Conservation (phyloP, 1,284 basidiomycete genomes). For the Vanrija sp. region DNA sequence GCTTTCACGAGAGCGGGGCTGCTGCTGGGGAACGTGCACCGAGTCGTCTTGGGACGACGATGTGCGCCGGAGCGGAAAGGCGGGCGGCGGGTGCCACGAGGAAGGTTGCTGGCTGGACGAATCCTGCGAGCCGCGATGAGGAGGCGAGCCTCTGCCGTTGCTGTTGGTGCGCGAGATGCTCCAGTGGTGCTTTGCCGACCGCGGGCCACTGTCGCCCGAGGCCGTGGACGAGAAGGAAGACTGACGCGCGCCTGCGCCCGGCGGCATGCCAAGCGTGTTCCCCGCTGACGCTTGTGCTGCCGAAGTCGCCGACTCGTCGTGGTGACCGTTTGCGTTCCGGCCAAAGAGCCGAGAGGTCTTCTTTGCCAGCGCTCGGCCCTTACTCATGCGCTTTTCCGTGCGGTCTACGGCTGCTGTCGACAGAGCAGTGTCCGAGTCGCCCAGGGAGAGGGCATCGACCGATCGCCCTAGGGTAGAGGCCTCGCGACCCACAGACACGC, state of each 20-base stretch:
- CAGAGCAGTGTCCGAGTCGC: slow-evolving; percentile 1
- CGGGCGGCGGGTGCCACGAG: slow-evolving; percentile 16
- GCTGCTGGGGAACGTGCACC: slow-evolving; percentile 5
- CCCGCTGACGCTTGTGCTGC: neutral
- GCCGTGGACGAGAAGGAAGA: slow-evolving; percentile 33
- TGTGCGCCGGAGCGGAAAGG: slow-evolving; percentile 21
- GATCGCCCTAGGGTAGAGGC: slow-evolving; percentile 11
- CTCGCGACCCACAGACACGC: slow-evolving; percentile 16
- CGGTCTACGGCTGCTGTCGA: slow-evolving; percentile 11
- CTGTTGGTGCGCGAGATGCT: slow-evolving; percentile 17
- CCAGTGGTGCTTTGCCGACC: slow-evolving; percentile 11
- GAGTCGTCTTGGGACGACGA: slow-evolving; percentile 19
- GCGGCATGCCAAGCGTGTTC: slow-evolving; percentile 8
- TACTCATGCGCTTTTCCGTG: slow-evolving; percentile 20
- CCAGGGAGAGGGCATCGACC: slow-evolving; percentile 11
- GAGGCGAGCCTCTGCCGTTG: slow-evolving; percentile 11
- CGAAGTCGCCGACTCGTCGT: slow-evolving; percentile 1
- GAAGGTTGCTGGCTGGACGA: slow-evolving; percentile 14
- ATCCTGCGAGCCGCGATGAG: slow-evolving; percentile 5
- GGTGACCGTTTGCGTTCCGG: slow-evolving; percentile 13
- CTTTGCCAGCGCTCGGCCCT: slow-evolving; percentile 35
- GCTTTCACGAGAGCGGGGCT: slow-evolving; percentile 26
- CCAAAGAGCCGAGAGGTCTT: slow-evolving; percentile 44
- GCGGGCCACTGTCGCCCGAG: slow-evolving; percentile 23
- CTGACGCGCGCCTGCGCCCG: slow-evolving; percentile 23